Evolutionary conservation across 208 protist species (phyloP).

Genomic region (Tritrichomonas foetus): DNA sequence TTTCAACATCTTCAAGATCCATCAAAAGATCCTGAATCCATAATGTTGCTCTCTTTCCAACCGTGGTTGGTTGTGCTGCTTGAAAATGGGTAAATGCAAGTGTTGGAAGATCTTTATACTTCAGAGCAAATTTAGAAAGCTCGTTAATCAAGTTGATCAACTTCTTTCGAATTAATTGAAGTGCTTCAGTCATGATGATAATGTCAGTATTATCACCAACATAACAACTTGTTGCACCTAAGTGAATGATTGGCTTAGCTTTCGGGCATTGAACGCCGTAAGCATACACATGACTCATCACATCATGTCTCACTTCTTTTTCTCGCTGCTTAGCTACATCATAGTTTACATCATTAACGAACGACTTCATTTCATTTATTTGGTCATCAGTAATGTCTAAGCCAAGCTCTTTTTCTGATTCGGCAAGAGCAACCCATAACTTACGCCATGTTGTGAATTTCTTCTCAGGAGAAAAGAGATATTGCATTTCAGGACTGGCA

Average conservation of each 20-base stretch:
- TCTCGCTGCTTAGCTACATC: constrained; percentile 53
- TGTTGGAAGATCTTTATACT: constrained; percentile 58
- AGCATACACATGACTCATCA: constrained; percentile 64
- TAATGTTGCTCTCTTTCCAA: constrained; percentile 56
- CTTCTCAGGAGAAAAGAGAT: constrained; percentile 54
- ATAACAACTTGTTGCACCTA: constrained; percentile 64
- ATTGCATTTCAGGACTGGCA: constrained; percentile 56
- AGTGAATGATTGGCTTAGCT: constrained; percentile 61
- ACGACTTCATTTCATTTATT: constrained; percentile 55
- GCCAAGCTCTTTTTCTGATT: constrained; percentile 55
- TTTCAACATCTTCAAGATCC: constrained; percentile 51
- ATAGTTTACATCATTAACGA: constrained; percentile 58
- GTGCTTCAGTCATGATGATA: constrained; percentile 48
- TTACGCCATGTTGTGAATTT: constrained; percentile 58
- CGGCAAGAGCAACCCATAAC: constrained; percentile 58
- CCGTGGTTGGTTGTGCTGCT: constrained; percentile 64
- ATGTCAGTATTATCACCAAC: constrained; percentile 67
- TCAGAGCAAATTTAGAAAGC: too few species aligned
- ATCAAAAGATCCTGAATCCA: constrained; percentile 59
- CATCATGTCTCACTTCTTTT: constrained; percentile 59
- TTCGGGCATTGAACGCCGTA: constrained; percentile 48
- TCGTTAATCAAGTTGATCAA: constrained; percentile 52
- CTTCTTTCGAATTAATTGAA: constrained; percentile 37
- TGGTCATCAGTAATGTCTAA: constrained; percentile 60
- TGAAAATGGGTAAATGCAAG: constrained; percentile 66